Percentiles rank a stretch among this genome's conserved stretches.
Evolutionary conservation across 2,329 filamentous ascomycete genomes (phyloP).

Genomic region (Fusarium zealandicum): DNA sequence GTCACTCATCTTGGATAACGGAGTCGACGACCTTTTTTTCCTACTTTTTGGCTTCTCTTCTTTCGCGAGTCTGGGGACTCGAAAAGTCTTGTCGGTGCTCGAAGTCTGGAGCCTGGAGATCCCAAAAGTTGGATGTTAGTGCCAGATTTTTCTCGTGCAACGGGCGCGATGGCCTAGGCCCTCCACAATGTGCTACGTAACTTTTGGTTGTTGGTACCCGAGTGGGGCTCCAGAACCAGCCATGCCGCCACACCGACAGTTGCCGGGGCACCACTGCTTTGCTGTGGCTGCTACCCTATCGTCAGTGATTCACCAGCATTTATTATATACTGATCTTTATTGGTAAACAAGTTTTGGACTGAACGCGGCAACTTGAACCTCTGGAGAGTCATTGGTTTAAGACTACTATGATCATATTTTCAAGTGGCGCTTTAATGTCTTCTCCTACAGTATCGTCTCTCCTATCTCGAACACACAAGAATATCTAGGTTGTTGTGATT

Average conservation of each 20-base stretch:
- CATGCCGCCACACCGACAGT: slow-evolving; percentile 4
- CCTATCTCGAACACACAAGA: too few relatives aligned
- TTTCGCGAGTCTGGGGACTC: slow-evolving; percentile 39
- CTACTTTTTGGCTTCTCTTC: slow-evolving; percentile 37
- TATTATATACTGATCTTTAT: too few relatives aligned
- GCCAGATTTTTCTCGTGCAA: slow-evolving; percentile 46
- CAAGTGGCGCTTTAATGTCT: too few relatives aligned
- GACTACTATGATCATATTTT: too few relatives aligned
- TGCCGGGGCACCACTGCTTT: neutral
- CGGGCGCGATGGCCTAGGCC: slow-evolving; percentile 37
- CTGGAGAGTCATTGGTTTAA: too few relatives aligned
- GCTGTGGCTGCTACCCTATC: too few relatives aligned
- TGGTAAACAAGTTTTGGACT: too few relatives aligned
- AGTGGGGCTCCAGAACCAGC: slow-evolving; percentile 9
- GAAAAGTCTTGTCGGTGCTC: slow-evolving; percentile 15
- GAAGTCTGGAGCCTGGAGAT: slow-evolving; percentile 35
- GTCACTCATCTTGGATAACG: slow-evolving; percentile 77
- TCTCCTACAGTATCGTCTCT: too few relatives aligned
- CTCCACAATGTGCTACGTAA: slow-evolving; percentile 20
- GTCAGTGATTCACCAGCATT: too few relatives aligned
- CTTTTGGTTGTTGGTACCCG: slow-evolving; percentile 21
- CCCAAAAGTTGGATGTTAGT: slow-evolving; percentile 44
- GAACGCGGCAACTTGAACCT: too few relatives aligned
- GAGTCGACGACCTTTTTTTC: slow-evolving; percentile 32
- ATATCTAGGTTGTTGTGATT: too few relatives aligned